These are phyloP conservation scores for Cyclotella cryptica DNA, from an alignment of 108 stramenopile genomes.

Conservation along the genomic window DNA sequence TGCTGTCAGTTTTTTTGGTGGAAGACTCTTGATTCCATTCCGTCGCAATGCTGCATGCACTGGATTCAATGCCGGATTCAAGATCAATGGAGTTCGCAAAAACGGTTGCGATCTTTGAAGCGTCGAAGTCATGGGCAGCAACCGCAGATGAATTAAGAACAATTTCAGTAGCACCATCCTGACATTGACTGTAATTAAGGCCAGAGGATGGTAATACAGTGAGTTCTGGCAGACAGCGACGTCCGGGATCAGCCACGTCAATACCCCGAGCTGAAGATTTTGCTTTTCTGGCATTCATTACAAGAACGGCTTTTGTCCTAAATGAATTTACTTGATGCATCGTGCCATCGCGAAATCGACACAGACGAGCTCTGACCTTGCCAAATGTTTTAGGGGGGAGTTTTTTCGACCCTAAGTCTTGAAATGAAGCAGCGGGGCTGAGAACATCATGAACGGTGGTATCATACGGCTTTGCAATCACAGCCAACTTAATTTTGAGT, in stretches of 20 bases:
- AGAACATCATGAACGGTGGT: neutral
- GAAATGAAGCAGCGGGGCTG: neutral
- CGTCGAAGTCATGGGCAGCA: neutral
- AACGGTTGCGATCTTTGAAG: neutral
- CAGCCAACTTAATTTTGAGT: conserved; percentile 28
- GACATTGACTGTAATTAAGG: neutral
- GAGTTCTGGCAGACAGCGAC: neutral
- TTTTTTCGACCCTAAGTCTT: neutral
- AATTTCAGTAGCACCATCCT: conserved; percentile 13
- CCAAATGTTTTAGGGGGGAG: neutral
- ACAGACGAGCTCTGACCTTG: neutral
- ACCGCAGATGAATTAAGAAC: conserved; percentile 4
- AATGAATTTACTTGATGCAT: neutral
- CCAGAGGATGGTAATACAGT: conserved; percentile 8
- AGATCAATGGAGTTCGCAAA: neutral
- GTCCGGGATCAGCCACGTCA: neutral
- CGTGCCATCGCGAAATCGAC: neutral
- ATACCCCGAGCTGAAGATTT: neutral
- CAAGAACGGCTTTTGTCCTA: neutral
- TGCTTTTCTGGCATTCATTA: neutral
- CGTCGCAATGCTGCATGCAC: neutral
- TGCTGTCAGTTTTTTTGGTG: neutral
- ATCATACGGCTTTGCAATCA: conserved; percentile 5
- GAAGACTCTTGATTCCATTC: neutral
- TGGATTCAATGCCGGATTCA: neutral